Conservation (phyloP, 352 stramenopile genomes). For the Phytopythium delawarense region DNA sequence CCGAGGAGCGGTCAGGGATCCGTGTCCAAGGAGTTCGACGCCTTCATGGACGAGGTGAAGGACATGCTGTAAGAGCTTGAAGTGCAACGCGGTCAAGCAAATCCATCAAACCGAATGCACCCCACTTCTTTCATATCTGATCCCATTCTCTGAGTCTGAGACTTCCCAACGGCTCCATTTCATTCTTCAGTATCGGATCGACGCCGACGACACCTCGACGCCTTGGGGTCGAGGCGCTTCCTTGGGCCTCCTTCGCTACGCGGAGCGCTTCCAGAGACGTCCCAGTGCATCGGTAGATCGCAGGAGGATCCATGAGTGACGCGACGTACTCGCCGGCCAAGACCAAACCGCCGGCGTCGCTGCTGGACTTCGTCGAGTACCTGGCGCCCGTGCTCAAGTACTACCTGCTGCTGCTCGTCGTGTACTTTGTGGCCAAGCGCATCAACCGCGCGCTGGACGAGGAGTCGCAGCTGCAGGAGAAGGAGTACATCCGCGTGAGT, state of each 20-base stretch:
- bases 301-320: not conserved
- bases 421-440: constrained; percentile 55
- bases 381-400: constrained; percentile 75
- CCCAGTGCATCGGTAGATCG: not conserved
- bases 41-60: constrained; percentile 75
- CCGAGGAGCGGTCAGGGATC: constrained; percentile 10
- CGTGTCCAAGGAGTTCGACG: constrained; percentile 54
- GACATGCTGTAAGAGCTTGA: constrained; percentile 14
- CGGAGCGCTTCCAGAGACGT: not conserved
- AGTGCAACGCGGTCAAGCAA: not conserved
- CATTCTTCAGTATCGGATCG: not conserved
- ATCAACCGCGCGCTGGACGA: constrained; percentile 57
- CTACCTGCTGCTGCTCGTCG: constrained; percentile 53
- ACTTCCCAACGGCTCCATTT: not conserved
- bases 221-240: not conserved
- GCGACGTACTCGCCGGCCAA: constrained; percentile 4
- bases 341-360: constrained; percentile 26
- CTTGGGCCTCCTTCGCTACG: not conserved
- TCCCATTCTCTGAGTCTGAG: not conserved
- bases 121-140: constrained; percentile 3
- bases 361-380: constrained; percentile 49
- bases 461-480: constrained; percentile 40
- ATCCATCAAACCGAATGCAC: constrained; percentile 4
- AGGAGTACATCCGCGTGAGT: constrained; percentile 20
- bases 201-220: not conserved